Evolutionary conservation across 2,329 filamentous ascomycete species (phyloP).

Genomic region (Claviceps spartinae): DNA sequence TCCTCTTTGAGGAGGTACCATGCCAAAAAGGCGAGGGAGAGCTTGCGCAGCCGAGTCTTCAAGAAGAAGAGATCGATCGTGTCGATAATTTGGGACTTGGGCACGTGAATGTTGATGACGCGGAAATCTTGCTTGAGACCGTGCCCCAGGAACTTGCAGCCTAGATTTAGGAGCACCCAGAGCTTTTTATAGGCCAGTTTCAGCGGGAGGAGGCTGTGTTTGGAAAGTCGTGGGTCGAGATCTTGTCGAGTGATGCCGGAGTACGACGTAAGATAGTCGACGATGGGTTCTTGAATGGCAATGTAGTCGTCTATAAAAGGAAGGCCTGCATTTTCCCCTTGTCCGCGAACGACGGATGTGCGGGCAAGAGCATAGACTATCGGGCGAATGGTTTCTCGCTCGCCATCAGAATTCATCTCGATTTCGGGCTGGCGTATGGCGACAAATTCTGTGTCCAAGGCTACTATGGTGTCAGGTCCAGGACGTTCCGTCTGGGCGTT

Average conservation of each 20-base stretch:
- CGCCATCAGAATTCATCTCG: constrained; percentile 88
- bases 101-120: constrained; percentile 95
- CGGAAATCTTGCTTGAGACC: constrained; percentile 92
- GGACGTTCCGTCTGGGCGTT: constrained; percentile 49
- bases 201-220: constrained; percentile 71
- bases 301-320: constrained; percentile 99
- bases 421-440: constrained; percentile 86
- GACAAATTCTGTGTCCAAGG: constrained; percentile 93
- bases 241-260: constrained; percentile 83
- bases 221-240: constrained; percentile 62
- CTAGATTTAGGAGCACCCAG: constrained; percentile 89
- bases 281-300: constrained; percentile 73
- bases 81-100: constrained; percentile 80
- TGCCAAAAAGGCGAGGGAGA: constrained; percentile 81
- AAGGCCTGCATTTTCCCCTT: constrained; percentile 61
- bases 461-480: constrained; percentile 60
- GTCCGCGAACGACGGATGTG: constrained; percentile 76
- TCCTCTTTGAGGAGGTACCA: constrained; percentile 86
- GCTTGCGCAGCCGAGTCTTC: constrained; percentile 64
- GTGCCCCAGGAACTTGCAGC: constrained; percentile 87
- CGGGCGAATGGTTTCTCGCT: constrained; percentile 80
- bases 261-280: constrained; percentile 90
- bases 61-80: constrained; percentile 88
- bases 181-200: constrained; percentile 96
- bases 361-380: constrained; percentile 85